phyloP scores from a whole-genome alignment of 768 basidiomycete genomes.

The Lyophyllum shimeji region DNA sequence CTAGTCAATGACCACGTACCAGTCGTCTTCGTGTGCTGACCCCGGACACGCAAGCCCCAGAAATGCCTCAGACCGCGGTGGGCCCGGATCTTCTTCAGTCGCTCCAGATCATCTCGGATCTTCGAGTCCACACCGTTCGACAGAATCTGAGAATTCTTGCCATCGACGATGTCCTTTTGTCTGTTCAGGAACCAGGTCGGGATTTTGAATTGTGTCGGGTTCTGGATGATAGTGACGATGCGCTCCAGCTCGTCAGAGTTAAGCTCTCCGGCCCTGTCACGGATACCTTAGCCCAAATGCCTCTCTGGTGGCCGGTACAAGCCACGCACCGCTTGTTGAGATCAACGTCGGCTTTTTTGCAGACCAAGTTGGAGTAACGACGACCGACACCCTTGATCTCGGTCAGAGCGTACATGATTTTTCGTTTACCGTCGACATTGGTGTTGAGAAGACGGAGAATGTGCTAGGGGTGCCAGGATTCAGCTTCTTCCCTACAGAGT shows the following conservation, averaged over 20 bases:
- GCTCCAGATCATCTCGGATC: constrained; percentile 96
- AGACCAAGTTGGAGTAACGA: constrained; percentile 97
- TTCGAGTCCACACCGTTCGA: constrained; percentile 98
- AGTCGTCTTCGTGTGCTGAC: constrained; percentile 99
- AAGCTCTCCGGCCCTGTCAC: constrained; percentile 89
- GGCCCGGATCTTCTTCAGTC: constrained; percentile 98
- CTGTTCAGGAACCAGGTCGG: constrained; percentile 99
- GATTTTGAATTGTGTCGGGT: constrained; percentile 99
- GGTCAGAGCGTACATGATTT: constrained; percentile 99
- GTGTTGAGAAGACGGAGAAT: constrained; percentile 99
- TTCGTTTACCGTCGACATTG: constrained; percentile 99
- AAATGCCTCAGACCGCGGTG: constrained; percentile 92
- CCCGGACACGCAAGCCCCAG: constrained; percentile 94
- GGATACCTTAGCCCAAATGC: not conserved
- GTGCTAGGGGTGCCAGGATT: constrained; percentile 56
- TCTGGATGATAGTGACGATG: constrained; percentile 98
- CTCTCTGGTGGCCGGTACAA: not conserved
- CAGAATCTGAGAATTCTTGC: constrained; percentile 93
- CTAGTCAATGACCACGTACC: constrained; percentile 46
- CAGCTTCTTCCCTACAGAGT: not conserved
- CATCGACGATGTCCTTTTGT: constrained; percentile 96
- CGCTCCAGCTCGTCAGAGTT: constrained; percentile 99
- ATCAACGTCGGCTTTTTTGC: constrained; percentile 99
- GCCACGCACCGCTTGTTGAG: constrained; percentile 89
- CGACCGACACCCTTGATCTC: constrained; percentile 99